Conservation (phyloP, 2,329 filamentous ascomycete genomes). For the Xylariaceae sp. region DNA sequence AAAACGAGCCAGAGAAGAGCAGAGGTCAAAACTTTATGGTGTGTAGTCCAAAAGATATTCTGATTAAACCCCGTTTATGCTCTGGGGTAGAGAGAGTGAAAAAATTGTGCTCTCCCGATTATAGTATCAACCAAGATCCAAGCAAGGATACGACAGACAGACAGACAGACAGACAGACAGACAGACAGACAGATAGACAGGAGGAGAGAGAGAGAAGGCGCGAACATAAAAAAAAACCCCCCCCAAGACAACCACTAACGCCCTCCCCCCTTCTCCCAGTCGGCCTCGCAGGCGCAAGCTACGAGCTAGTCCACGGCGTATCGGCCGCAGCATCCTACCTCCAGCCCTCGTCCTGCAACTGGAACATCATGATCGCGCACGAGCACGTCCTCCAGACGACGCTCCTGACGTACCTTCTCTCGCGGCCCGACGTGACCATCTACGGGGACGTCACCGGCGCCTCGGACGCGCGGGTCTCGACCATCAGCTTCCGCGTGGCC, state of each 20-base stretch:
- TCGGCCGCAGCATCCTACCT: conserved; percentile 70
- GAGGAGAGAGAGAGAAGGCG: too few relatives aligned
- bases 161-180: too few relatives aligned
- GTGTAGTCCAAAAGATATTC: too few relatives aligned
- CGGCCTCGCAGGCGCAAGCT: conserved; percentile 66
- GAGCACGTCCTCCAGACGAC: conserved; percentile 66
- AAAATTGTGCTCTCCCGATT: too few relatives aligned
- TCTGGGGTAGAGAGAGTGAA: too few relatives aligned
- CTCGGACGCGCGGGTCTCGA: conserved; percentile 61
- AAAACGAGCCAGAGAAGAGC: too few relatives aligned
- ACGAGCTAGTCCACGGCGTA: conserved; percentile 71
- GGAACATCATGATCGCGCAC: conserved; percentile 61
- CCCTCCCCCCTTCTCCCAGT: conserved; percentile 5
- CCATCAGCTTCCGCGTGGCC: conserved; percentile 70
- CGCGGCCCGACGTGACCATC: conserved; percentile 60
- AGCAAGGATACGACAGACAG: too few relatives aligned
- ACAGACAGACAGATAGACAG: too few relatives aligned
- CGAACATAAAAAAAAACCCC: conserved; percentile 48
- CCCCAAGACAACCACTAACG: not conserved
- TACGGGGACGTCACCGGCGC: conserved; percentile 62
- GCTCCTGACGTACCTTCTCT: conserved; percentile 65
- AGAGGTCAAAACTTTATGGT: too few relatives aligned
- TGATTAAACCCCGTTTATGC: too few relatives aligned
- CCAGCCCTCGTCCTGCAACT: conserved; percentile 49
- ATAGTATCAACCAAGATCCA: too few relatives aligned